Percentiles rank a stretch among this genome's conserved stretches.
Evolutionary conservation across 2,329 filamentous ascomycete genomes (phyloP).

Genomic region (Fusarium oxysporum): DNA sequence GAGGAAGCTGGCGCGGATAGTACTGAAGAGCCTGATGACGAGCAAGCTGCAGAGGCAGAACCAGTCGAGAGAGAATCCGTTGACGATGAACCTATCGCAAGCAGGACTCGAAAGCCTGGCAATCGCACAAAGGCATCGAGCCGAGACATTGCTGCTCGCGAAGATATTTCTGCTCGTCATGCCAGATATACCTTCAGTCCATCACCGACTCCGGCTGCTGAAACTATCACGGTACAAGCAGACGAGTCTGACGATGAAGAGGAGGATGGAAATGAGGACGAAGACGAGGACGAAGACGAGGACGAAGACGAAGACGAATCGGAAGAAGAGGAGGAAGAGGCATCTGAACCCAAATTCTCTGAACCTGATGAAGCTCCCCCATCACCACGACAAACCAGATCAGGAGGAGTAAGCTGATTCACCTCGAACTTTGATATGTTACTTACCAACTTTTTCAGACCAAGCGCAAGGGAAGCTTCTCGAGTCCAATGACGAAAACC

Average conservation of each 20-base stretch:
- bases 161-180: background rate
- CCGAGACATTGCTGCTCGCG: background rate
- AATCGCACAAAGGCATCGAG: background rate
- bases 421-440: rapidly evolving
- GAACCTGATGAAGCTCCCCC: background rate
- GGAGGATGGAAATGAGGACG: background rate
- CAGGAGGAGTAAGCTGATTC: background rate
- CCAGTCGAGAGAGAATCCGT: background rate
- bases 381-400: background rate
- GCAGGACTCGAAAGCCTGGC: background rate
- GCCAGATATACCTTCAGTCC: background rate
- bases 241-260: background rate
- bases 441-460: background rate
- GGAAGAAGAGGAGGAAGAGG: background rate
- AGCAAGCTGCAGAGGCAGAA: background rate
- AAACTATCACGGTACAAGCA: background rate
- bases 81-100: background rate
- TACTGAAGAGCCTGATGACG: background rate
- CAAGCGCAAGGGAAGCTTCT: background rate
- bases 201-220: background rate
- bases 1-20: background rate
- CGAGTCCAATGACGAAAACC: background rate
- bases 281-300: too few relatives aligned
- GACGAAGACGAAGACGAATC: background rate
- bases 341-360: background rate